Percentiles rank a stretch among this genome's conserved stretches.
These are phyloP conservation scores for Phalaenopsis equestris DNA, from an alignment of 106 monocot species.

Conservation along the genomic window DNA sequence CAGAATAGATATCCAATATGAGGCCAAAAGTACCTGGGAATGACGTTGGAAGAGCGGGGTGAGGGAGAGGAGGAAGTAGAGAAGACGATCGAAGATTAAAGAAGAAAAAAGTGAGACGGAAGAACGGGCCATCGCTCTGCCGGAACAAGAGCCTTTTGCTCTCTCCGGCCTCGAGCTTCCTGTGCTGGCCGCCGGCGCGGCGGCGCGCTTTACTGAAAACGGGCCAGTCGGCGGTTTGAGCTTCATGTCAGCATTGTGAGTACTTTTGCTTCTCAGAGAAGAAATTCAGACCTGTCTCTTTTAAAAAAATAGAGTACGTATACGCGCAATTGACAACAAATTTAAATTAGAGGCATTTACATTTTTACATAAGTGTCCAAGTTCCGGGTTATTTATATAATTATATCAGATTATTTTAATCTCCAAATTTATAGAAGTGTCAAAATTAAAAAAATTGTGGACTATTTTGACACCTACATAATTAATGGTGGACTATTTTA, in stretches of 20 bases:
- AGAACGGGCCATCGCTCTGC: neutral
- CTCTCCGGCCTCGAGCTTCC: neutral
- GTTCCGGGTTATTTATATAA: too few relatives aligned
- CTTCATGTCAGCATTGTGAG: neutral
- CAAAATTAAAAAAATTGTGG: too few relatives aligned
- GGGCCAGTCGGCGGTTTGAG: neutral
- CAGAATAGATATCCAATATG: neutral
- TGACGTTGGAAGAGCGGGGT: neutral
- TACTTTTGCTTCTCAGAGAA: neutral
- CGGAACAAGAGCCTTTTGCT: neutral
- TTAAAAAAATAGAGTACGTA: neutral
- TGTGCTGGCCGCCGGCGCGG: neutral
- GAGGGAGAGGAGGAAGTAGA: constrained; percentile 9
- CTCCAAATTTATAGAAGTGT: too few relatives aligned
- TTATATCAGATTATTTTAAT: too few relatives aligned
- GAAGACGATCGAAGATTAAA: neutral
- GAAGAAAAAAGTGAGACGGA: neutral
- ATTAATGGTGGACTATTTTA: too few relatives aligned
- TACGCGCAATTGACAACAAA: too few relatives aligned
- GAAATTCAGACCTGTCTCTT: too few relatives aligned
- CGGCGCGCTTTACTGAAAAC: neutral
- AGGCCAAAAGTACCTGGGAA: constrained; percentile 2
- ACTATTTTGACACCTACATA: too few relatives aligned
- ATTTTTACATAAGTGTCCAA: too few relatives aligned
- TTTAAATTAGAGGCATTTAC: too few relatives aligned